phyloP scores from a whole-genome alignment of 305 asterid genomes.

The Galium porrigens region DNA sequence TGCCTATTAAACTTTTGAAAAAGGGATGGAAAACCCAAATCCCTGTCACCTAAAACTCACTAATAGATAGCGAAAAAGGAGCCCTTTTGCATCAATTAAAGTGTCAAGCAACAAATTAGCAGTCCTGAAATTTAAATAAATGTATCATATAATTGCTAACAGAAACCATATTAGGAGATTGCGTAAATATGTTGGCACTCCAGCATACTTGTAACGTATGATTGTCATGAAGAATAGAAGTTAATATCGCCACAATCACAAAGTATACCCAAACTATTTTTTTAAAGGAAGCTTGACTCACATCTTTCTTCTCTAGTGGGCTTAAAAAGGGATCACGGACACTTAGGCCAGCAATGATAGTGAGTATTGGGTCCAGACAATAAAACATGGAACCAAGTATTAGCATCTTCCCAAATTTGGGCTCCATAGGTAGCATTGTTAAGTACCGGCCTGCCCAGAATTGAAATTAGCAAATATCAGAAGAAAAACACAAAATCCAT shows the following conservation, averaged over 20 bases:
- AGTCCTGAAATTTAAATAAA: neutral
- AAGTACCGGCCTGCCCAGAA: conserved; percentile 61
- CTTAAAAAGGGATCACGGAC: conserved; percentile 90
- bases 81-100: neutral
- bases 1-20: neutral
- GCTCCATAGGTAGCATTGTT: conserved; percentile 95
- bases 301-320: conserved; percentile 88
- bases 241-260: neutral
- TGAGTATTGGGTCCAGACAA: conserved; percentile 86
- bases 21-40: neutral
- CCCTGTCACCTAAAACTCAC: neutral
- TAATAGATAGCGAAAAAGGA: neutral
- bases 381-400: conserved; percentile 67
- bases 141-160: neutral
- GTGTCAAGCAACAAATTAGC: neutral
- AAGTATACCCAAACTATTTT: neutral
- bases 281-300: conserved; percentile 27
- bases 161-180: neutral
- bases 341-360: conserved; percentile 72
- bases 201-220: neutral
- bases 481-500: conserved; percentile 13
- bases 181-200: neutral
- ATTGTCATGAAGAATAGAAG: neutral
- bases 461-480: conserved; percentile 18
- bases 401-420: conserved; percentile 96